Conservation (phyloP, 2,329 filamentous ascomycete species). For the Ophiobolus disseminans region DNA sequence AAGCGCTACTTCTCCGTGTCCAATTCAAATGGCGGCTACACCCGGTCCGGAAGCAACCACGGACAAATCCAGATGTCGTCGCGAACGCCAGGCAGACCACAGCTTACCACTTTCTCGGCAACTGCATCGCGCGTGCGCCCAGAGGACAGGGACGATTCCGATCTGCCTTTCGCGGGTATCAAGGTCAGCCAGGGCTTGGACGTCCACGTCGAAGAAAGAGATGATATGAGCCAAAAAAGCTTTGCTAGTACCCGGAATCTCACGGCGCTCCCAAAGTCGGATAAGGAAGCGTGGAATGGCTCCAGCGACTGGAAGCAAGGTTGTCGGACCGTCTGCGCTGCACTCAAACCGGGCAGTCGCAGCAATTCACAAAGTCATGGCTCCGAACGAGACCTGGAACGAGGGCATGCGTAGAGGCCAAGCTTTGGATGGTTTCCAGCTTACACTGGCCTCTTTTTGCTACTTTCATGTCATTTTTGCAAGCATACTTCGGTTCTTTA, state of each 20-base stretch:
- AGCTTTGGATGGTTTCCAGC: neutral
- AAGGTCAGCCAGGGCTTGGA: constrained; percentile 30
- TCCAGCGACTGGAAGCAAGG: constrained; percentile 22
- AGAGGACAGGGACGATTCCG: constrained; percentile 8
- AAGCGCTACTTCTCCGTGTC: constrained; percentile 46
- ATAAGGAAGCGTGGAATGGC: constrained; percentile 6
- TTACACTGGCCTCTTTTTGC: too few relatives aligned
- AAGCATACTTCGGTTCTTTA: too few relatives aligned
- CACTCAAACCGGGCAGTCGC: constrained; percentile 17
- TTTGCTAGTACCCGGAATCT: constrained; percentile 26
- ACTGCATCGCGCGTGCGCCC: constrained; percentile 16
- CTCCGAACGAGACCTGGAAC: constrained; percentile 13
- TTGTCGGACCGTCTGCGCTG: constrained; percentile 25
- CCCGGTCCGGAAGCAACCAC: constrained; percentile 6
- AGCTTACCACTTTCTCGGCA: constrained; percentile 1
- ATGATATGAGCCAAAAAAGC: constrained; percentile 25
- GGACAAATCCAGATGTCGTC: constrained; percentile 4
- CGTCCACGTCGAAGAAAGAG: constrained; percentile 27
- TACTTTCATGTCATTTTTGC: neutral
- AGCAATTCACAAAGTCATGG: constrained; percentile 4
- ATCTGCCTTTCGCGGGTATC: constrained; percentile 27
- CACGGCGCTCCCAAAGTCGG: constrained; percentile 19
- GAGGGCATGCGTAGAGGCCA: neutral
- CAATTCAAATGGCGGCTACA: constrained; percentile 14
- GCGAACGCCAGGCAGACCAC: constrained; percentile 1